These are phyloP conservation scores for Brassica rapa DNA, from an alignment of 345 rosid genomes.

Conservation along the genomic window DNA sequence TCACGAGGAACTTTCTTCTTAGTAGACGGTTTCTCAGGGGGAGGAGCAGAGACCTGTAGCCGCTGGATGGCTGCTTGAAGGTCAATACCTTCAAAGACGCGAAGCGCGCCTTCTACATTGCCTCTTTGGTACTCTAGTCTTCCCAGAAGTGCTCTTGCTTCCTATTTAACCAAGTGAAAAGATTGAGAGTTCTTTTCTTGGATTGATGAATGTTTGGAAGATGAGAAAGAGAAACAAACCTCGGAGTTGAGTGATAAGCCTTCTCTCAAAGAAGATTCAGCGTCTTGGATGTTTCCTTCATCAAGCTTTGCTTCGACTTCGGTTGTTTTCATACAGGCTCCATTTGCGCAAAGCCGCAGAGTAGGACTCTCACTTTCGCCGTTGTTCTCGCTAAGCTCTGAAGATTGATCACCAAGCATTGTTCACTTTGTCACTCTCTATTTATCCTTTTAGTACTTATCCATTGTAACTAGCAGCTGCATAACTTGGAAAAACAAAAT, in stretches of 20 bases:
- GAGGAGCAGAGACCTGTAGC: conserved; percentile 53
- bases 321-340: conserved; percentile 59
- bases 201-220: background rate
- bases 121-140: conserved; percentile 94
- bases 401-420: conserved; percentile 44
- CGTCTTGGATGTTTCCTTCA: conserved; percentile 86
- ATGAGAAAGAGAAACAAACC: conserved; percentile 39
- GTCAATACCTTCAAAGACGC: conserved; percentile 91
- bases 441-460: conserved; percentile 10
- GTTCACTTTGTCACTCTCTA: conserved; percentile 20
- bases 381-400: conserved; percentile 41
- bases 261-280: conserved; percentile 88
- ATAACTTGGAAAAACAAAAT: conserved; percentile 5
- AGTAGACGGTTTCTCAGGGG: conserved; percentile 48
- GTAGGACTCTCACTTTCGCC: conserved; percentile 41
- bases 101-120: conserved; percentile 87
- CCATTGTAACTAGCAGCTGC: conserved; percentile 36
- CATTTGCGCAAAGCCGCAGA: conserved; percentile 69
- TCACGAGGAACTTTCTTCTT: conserved; percentile 62
- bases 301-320: conserved; percentile 91
- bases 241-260: conserved; percentile 84
- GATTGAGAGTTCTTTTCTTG: background rate
- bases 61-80: conserved; percentile 80
- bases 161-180: conserved; percentile 34
- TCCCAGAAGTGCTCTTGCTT: conserved; percentile 97